Evolutionary conservation across 2,329 filamentous ascomycete genomes (phyloP).

Genomic region (Fusarium papillatum): DNA sequence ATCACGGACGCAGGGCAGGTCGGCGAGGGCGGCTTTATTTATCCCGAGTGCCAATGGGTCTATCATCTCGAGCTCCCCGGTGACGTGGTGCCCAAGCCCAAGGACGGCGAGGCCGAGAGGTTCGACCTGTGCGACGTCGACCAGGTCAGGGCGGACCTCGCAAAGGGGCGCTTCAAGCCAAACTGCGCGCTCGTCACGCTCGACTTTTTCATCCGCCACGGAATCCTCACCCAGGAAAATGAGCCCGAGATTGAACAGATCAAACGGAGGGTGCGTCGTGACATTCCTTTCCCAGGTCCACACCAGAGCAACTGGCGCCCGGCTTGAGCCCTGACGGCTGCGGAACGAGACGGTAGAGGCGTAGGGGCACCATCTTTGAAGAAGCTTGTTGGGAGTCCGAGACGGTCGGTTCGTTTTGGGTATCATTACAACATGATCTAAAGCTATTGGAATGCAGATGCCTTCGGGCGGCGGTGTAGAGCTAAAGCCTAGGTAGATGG

Average conservation of each 20-base stretch:
- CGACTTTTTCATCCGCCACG: conserved; percentile 92
- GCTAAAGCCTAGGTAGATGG: conserved; percentile 23
- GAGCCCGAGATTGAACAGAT: conserved; percentile 87
- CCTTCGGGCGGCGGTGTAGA: conserved; percentile 10
- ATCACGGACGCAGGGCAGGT: conserved; percentile 82
- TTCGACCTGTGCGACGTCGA: conserved; percentile 85
- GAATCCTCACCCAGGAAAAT: conserved; percentile 82
- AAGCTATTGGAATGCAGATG: conserved; percentile 34
- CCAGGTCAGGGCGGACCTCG: conserved; percentile 80
- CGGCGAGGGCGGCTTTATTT: conserved; percentile 85
- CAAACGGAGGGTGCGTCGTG: conserved; percentile 79
- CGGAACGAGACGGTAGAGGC: neutral
- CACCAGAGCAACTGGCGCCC: conserved; percentile 57
- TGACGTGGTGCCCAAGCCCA: conserved; percentile 78
- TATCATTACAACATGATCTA: conserved; percentile 42
- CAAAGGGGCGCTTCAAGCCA: conserved; percentile 86
- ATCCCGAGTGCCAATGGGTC: conserved; percentile 92
- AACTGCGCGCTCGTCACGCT: conserved; percentile 89
- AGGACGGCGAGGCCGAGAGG: conserved; percentile 90
- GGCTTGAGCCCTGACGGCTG: conserved; percentile 15
- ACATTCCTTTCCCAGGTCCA: conserved; percentile 83
- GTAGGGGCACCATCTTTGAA: conserved; percentile 9
- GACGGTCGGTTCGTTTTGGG: conserved; percentile 35
- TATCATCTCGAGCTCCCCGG: conserved; percentile 87
- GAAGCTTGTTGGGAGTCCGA: conserved; percentile 17